Evolutionary conservation across 108 stramenopile species (phyloP).

Genomic region (Pseudonitzschia multiseries): DNA sequence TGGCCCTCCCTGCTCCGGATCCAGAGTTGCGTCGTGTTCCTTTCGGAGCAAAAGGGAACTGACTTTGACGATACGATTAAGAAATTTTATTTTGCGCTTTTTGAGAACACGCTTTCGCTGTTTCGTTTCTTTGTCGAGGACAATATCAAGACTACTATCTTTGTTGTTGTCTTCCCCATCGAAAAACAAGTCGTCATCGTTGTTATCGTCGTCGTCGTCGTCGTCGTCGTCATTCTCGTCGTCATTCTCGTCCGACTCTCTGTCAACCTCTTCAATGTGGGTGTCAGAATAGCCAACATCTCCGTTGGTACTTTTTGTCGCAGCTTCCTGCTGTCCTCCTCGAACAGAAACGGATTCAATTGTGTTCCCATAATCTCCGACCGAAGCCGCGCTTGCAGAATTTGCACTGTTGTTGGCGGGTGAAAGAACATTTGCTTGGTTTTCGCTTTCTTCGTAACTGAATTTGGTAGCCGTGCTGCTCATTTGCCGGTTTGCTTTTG

Average conservation of each 20-base stretch:
- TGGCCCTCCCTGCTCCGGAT: not conserved
- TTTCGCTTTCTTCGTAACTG: too few relatives aligned
- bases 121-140: not conserved
- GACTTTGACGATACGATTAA: slow-evolving; percentile 62
- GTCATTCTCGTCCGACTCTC: not conserved
- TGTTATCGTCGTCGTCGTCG: not conserved
- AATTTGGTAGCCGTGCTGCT: too few relatives aligned
- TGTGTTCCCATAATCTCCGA: too few relatives aligned
- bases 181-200: not conserved
- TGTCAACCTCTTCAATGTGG: not conserved
- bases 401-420: too few relatives aligned
- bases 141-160: not conserved
- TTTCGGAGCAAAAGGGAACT: slow-evolving; percentile 51
- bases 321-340: not conserved
- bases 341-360: too few relatives aligned
- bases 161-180: not conserved
- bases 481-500: too few relatives aligned
- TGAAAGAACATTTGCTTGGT: too few relatives aligned
- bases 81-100: slow-evolving; percentile 28
- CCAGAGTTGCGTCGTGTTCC: slow-evolving; percentile 60
- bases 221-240: not conserved
- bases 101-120: not conserved
- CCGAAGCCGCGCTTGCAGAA: too few relatives aligned
- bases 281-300: not conserved
- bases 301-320: not conserved